These are phyloP conservation scores for Fallopia convolvulus DNA, from an alignment of 148 eudicot species.

Conservation along the genomic window DNA sequence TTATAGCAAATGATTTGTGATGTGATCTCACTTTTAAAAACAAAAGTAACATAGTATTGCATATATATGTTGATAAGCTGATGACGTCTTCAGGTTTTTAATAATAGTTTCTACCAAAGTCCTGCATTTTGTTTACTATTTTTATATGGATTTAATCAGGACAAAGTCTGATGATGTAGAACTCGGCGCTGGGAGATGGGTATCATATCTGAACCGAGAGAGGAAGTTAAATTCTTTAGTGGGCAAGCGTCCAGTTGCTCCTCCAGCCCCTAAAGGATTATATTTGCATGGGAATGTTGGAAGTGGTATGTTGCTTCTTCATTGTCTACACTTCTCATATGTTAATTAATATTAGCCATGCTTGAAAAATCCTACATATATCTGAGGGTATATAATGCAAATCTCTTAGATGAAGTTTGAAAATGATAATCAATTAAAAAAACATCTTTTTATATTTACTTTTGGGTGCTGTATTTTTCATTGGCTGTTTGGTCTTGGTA, in stretches of 20 bases:
- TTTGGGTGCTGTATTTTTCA: not conserved
- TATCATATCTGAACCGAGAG: constrained; percentile 86
- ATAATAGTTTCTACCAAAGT: not conserved
- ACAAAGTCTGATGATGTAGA: constrained; percentile 52
- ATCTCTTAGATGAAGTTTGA: not conserved
- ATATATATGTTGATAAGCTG: not conserved
- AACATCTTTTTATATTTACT: not conserved
- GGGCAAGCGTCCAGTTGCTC: constrained; percentile 74
- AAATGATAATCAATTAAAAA: not conserved
- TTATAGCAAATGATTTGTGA: not conserved
- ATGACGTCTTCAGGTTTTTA: not conserved
- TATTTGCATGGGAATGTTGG: constrained; percentile 96
- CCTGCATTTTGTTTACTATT: not conserved
- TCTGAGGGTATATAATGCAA: not conserved
- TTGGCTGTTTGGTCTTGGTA: constrained; percentile 15
- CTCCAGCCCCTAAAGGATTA: constrained; percentile 89
- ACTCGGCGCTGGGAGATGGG: constrained; percentile 95
- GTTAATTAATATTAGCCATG: not conserved
- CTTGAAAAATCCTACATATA: not conserved
- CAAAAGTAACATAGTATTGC: not conserved
- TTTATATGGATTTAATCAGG: constrained; percentile 26
- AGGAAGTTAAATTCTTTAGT: constrained; percentile 64
- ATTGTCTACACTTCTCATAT: constrained; percentile 1
- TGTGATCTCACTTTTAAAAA: not conserved
- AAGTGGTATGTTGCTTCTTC: constrained; percentile 53